Percentiles rank a stretch among this genome's conserved stretches.
phyloP scores from a whole-genome alignment of 1,284 basidiomycete species.

The Fomitopsis schrenkii region DNA sequence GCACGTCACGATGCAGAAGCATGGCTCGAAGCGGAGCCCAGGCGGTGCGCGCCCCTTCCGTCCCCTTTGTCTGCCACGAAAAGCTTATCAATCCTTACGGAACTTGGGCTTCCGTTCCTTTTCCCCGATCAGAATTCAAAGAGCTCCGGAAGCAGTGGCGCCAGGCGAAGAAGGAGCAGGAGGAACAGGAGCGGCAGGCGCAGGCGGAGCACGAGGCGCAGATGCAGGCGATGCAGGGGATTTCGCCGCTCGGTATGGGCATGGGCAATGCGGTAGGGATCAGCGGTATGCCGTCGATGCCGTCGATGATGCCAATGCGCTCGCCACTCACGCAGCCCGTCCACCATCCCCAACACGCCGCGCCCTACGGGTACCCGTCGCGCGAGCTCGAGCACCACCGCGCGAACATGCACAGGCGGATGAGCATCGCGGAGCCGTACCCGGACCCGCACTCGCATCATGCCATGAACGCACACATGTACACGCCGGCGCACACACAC shows the following conservation, averaged over 20 bases:
- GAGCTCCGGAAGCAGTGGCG: conserved; percentile 96
- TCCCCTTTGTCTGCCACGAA: neutral
- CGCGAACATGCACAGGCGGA: conserved; percentile 12
- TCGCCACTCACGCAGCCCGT: conserved; percentile 4
- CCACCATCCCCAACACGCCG: conserved; percentile 1
- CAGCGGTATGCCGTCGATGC: neutral
- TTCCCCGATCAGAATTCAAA: conserved; percentile 78
- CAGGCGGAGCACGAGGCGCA: conserved; percentile 15
- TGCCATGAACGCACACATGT: conserved; percentile 10
- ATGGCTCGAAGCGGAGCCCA: conserved; percentile 80
- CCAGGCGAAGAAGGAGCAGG: conserved; percentile 81
- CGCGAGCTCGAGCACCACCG: conserved; percentile 16
- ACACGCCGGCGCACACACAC: conserved; percentile 9
- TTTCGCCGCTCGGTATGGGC: neutral
- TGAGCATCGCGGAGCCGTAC: conserved; percentile 15
- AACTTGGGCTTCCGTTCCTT: conserved; percentile 5
- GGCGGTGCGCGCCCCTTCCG: conserved; percentile 55
- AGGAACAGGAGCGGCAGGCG: conserved; percentile 21
- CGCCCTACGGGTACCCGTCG: conserved; percentile 10
- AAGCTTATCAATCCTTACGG: conserved; percentile 1
- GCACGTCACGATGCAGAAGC: conserved; percentile 91
- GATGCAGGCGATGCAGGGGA: conserved; percentile 7
- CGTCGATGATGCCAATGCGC: conserved; percentile 12
- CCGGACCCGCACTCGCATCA: conserved; percentile 15
- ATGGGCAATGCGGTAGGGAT: conserved; percentile 4